These are phyloP conservation scores for Melampsora larici-populina DNA, from an alignment of 1,284 basidiomycete genomes.

Conservation along the genomic window DNA sequence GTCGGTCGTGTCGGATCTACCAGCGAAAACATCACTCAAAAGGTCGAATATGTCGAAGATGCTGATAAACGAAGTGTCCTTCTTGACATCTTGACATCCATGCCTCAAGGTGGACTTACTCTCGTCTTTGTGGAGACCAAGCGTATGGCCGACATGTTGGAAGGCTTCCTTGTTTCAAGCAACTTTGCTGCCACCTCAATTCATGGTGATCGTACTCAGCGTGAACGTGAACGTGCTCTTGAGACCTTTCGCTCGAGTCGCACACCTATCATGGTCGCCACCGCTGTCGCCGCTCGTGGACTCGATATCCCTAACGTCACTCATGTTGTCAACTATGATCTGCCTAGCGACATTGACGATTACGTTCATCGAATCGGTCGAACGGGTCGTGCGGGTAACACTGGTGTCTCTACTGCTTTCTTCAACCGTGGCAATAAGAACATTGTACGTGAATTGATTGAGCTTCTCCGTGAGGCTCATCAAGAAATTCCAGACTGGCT, in stretches of 20 bases:
- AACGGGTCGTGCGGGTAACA: constrained; percentile 98
- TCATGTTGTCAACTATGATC: constrained; percentile 96
- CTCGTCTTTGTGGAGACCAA: constrained; percentile 99
- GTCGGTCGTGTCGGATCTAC: constrained; percentile 98
- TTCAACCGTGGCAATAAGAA: constrained; percentile 89
- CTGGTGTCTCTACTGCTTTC: constrained; percentile 86
- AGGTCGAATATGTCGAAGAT: constrained; percentile 96
- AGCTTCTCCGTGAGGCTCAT: constrained; percentile 91
- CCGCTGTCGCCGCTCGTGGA: constrained; percentile 96
- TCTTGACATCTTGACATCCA: constrained; percentile 84
- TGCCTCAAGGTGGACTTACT: constrained; percentile 70
- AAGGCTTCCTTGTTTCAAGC: constrained; percentile 86
- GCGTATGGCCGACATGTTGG: constrained; percentile 97
- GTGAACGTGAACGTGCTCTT: constrained; percentile 92
- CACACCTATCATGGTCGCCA: constrained; percentile 95
- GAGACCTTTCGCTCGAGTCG: constrained; percentile 92
- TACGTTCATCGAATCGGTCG: constrained; percentile 98
- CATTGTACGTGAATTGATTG: constrained; percentile 85
- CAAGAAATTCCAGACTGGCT: constrained; percentile 94
- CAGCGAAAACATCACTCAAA: constrained; percentile 99
- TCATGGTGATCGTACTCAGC: constrained; percentile 95
- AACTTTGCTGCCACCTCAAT: constrained; percentile 86
- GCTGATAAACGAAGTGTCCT: constrained; percentile 93
- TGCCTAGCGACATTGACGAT: constrained; percentile 98
- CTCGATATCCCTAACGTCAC: constrained; percentile 99